A percentile compares a stretch with the other conserved stretches of the same genome.
Conservation (phyloP, 306 rosid species). For the Rosa lucieae region DNA sequence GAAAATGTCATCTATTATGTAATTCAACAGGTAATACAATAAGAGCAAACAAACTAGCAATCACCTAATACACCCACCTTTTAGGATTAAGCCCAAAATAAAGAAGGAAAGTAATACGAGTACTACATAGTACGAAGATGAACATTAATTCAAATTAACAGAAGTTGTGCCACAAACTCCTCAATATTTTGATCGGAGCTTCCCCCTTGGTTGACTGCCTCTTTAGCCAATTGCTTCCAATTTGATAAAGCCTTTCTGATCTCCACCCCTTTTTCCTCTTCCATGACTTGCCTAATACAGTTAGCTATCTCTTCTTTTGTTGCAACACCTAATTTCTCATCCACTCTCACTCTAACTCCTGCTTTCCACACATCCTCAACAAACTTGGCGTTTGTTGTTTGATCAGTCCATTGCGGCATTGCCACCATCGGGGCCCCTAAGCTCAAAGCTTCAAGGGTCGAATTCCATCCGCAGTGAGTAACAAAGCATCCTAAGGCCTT, state of each 20-base stretch:
- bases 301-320: neutral
- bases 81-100: too few relatives aligned
- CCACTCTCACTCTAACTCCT: slow-evolving; percentile 27
- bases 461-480: slow-evolving; percentile 41
- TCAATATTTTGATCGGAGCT: slow-evolving; percentile 26
- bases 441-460: slow-evolving; percentile 29
- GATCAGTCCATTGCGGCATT: slow-evolving; percentile 37
- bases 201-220: slow-evolving; percentile 22
- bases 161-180: slow-evolving; percentile 7
- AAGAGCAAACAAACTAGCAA: too few relatives aligned
- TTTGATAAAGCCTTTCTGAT: slow-evolving; percentile 6
- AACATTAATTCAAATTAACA: neutral
- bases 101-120: too few relatives aligned
- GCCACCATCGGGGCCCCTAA: slow-evolving; percentile 30
- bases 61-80: too few relatives aligned
- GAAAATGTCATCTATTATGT: too few relatives aligned
- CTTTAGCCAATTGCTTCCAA: slow-evolving; percentile 17
- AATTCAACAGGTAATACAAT: too few relatives aligned
- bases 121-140: too few relatives aligned
- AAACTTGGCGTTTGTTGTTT: slow-evolving; percentile 29
- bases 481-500: slow-evolving; percentile 31
- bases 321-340: slow-evolving; percentile 16
- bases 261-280: slow-evolving; percentile 7
- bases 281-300: slow-evolving; percentile 26
- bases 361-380: slow-evolving; percentile 27